Evolutionary conservation across 1,284 basidiomycete species (phyloP).

Genomic region (Trichosporon sp.): DNA sequence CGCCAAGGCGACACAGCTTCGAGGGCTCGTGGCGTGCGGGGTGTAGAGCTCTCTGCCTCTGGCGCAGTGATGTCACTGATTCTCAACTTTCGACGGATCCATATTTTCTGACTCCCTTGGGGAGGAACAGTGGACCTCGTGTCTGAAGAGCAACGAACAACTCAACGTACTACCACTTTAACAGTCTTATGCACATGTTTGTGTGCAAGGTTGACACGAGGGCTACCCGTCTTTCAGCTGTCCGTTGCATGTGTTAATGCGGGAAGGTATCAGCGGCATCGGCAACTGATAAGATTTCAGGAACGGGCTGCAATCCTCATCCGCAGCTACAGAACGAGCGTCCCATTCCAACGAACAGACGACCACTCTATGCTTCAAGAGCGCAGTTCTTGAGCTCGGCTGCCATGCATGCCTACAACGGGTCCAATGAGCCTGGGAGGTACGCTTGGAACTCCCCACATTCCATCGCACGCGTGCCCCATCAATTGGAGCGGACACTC

Average conservation of each 20-base stretch:
- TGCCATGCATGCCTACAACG: too few relatives aligned
- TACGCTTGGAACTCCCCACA: background rate
- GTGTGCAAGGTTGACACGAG: background rate
- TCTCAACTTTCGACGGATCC: background rate
- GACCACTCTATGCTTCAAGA: too few relatives aligned
- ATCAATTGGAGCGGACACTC: background rate
- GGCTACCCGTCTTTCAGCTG: background rate
- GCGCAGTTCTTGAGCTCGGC: too few relatives aligned
- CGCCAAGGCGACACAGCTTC: background rate
- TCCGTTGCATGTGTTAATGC: background rate
- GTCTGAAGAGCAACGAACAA: background rate
- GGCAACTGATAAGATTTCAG: slow-evolving; percentile 1
- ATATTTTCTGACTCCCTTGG: background rate
- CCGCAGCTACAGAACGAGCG: too few relatives aligned
- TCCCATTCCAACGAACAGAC: too few relatives aligned
- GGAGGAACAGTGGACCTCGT: background rate
- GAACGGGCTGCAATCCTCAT: background rate
- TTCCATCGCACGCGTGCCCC: background rate
- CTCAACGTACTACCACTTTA: background rate
- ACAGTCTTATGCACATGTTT: background rate
- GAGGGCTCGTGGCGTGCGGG: background rate
- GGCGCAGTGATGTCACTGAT: background rate
- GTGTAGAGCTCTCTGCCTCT: background rate
- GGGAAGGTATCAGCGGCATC: background rate
- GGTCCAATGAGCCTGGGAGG: too few relatives aligned